Percentiles rank a stretch among this genome's conserved stretches.
phyloP scores from a whole-genome alignment of 2,329 filamentous ascomycete species.

The Truncatella angustata region DNA sequence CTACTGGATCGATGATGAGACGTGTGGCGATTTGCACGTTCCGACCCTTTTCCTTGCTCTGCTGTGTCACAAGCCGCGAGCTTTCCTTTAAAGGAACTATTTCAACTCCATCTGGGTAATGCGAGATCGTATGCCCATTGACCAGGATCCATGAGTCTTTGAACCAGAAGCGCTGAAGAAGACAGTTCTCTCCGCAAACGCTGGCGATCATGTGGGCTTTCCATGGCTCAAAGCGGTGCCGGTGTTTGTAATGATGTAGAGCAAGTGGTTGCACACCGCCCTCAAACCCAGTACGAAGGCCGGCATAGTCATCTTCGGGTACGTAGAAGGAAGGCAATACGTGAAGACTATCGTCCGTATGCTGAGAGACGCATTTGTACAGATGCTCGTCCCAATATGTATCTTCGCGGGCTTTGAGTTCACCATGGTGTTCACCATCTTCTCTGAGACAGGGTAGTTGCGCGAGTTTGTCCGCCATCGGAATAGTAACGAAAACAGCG shows the following conservation, averaged over 20 bases:
- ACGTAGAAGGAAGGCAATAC: slow-evolving; percentile 43
- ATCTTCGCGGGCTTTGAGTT: slow-evolving; percentile 4
- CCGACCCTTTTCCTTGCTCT: slow-evolving; percentile 9
- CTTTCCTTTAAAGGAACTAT: slow-evolving; percentile 10
- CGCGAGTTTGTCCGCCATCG: slow-evolving; percentile 32
- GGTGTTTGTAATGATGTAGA: slow-evolving; percentile 37
- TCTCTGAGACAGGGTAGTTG: slow-evolving; percentile 36
- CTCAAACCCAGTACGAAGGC: slow-evolving; percentile 32
- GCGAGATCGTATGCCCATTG: slow-evolving; percentile 43
- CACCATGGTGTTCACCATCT: slow-evolving; percentile 1
- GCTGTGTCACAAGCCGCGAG: slow-evolving; percentile 10
- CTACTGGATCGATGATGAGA: slow-evolving; percentile 30
- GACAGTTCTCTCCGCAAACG: slow-evolving; percentile 44
- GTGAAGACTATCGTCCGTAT: slow-evolving; percentile 35
- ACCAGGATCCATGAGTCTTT: slow-evolving; percentile 43
- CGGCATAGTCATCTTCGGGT: slow-evolving; percentile 32
- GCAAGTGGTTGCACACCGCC: slow-evolving; percentile 38
- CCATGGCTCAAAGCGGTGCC: slow-evolving; percentile 38
- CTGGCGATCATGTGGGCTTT: slow-evolving; percentile 40
- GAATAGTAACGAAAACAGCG: slow-evolving; percentile 38
- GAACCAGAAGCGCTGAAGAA: slow-evolving; percentile 46
- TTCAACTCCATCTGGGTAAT: slow-evolving; percentile 38
- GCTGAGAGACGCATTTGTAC: slow-evolving; percentile 36
- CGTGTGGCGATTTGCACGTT: slow-evolving; percentile 20
- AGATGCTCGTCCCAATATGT: slow-evolving; percentile 39